Evolutionary conservation across 1,139 yeast species (phyloP), one percentile per base, ranked within the genome.

Genomic region (Saccharomyces uvarum): DNA sequence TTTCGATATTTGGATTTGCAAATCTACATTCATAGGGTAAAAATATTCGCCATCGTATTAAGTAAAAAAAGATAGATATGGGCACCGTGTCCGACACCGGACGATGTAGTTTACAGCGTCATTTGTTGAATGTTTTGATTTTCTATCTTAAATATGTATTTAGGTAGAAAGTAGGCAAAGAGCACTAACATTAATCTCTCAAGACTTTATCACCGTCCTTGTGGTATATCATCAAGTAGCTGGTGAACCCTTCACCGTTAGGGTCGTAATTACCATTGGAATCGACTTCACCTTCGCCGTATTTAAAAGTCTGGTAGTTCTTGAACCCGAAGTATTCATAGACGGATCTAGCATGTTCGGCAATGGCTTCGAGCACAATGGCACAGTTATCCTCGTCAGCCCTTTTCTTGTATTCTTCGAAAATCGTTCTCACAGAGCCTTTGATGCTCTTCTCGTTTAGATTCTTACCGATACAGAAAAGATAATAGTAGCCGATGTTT

Each of bases 241-340:
- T 67, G 6, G 57, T 58, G 53, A 67, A 67, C 24, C 72, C 72
- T 32, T 61, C 60, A n/a, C 72, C 72, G 13, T 62, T 59, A 2
- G 65, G 58, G 33, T 68, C 69, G 3, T 57, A 51, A 9, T 58
- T 54, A 21, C 71, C 72, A 16, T 57, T 48, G 4, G 61, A 47
- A 47, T 69, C 61, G 29, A 67, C 70, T 49, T 66, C 69, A 2
- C 68, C 69, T 5, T 54, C 64, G 41, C 75, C 75, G 51, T 63
- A 63, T 8, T 55, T 56, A 56, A 71, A 63, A 4, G 66, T 63
- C 51, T 62, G 61, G 48, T 64, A 64, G 29, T 58, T 64, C 50
- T 61, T 62, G 56, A 70, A 71, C 2, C 73, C 73, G 53, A 70
- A 70, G 51, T 70, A 69, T 54, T 68, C 69, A 51, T 71, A 71